Conservation (phyloP, 2,329 filamentous ascomycete species). For the Sporothrix inflata region DNA sequence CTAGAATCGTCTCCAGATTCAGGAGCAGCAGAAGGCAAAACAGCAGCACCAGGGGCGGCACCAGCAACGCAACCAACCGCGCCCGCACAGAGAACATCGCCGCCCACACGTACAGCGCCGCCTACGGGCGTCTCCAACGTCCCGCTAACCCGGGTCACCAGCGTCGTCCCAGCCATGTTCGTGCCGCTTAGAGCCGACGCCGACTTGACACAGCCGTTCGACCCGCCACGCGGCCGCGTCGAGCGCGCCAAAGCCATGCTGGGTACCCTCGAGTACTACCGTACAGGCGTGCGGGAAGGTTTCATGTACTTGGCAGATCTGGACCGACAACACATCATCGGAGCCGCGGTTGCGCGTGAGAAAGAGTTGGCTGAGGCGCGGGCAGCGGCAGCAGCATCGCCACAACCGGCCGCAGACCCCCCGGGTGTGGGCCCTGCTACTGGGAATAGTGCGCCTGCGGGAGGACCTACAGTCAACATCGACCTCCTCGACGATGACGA, state of each 20-base stretch:
- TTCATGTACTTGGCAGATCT: conserved; percentile 42
- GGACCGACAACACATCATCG: conserved; percentile 41
- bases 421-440: background rate
- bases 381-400: background rate
- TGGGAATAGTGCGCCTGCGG: background rate
- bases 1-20: background rate
- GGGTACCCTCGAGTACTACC: conserved; percentile 40
- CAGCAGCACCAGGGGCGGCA: background rate
- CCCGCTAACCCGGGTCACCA: conserved; percentile 36
- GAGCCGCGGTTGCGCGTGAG: background rate
- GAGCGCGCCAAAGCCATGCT: conserved; percentile 40
- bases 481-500: conserved; percentile 9
- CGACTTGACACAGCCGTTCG: conserved; percentile 39
- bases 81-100: background rate
- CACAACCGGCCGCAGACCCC: background rate
- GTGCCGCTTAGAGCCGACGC: conserved; percentile 39
- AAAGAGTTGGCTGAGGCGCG: conserved; percentile 1
- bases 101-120: background rate
- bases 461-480: background rate
- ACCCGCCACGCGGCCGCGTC: conserved; percentile 37
- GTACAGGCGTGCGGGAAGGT: conserved; percentile 40
- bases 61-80: background rate
- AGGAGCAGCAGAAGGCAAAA: background rate
- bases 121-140: background rate
- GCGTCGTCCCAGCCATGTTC: conserved; percentile 41